Evolutionary conservation across 2,329 filamentous ascomycete genomes (phyloP), one percentile per base, ranked within the genome.

Genomic region (Colletotrichum karsti): DNA sequence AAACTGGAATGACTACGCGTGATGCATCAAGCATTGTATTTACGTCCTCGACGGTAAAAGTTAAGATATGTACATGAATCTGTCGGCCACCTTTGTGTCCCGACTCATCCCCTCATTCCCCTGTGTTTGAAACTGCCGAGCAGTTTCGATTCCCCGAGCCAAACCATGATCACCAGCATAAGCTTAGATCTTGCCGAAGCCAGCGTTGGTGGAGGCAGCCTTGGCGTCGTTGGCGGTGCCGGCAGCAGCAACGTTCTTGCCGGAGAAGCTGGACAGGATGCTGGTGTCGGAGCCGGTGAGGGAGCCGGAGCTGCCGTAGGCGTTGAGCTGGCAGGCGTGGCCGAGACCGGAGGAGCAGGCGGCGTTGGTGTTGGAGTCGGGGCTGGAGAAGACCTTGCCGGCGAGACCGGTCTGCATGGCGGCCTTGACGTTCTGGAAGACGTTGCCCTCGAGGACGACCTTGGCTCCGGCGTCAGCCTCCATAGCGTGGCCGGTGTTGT

Each of bases 401-500:
- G 69, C 60, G 66, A 72, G 71, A 46, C 74, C 71, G n/a, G 72
- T 53, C 67, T 84, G 79, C 51, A 84, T 76, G 20, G 80, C 75
- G 20, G 78, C 77, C 13, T 77, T 74, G 60, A 90, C 82, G 72
- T 87, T 85, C 76, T 88, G 83, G 81, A 89, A 90, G 53, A 86
- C 77, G 72, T 87, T 89, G 39, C 87, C 88, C 77, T 90, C 87
- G 3, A 84, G 84, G 22, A 70, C 79, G 46, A 87, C 82, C 71
- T 79, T 79, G 56, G 72, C 78, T 44, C 82, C 82, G 6, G 74
- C 53, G 58, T 80, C 80, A 53, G 83, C 77, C 77, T 88, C 88
- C 74, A 90, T 89, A n/a, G 87, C 85, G 77, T 90, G 88, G 54
- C 84, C 84, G 20, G 77, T 74, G 76, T 84, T 85, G 74, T 83